Evolutionary conservation across 176 grass and related monocot species (phyloP), one percentile per base, ranked within the genome.

Genomic region (Elaeis guineensis): DNA sequence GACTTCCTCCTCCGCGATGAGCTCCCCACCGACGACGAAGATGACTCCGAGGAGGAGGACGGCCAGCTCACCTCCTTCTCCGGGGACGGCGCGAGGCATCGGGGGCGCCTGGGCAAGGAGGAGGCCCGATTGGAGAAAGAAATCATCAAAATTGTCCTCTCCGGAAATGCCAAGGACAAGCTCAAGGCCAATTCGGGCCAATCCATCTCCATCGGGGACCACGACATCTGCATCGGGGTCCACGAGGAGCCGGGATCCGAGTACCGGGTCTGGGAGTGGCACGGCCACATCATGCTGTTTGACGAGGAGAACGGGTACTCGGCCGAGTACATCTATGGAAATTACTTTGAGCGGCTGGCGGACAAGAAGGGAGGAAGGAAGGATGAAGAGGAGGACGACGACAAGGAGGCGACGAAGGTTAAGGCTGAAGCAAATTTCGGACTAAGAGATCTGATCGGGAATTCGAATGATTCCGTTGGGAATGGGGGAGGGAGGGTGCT

Each of bases 191-290:
- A 98, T 61, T 92, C 93, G 5, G 88, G 88, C 21, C 93, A 92
- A 54, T 92, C 87, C 21, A 84, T 92, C 3, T 77, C 88, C 48
- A 78, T 98, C 49, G 93, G 93, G 6, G 93, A 98, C 63, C 87
- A 98, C 79, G 78, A 85, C 56, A 65, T 98, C 6, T 98, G 93
- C 61, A 67, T 90, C 22, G 77, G 84, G 0, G 88, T 86, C 79
- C 84, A 98, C 48, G 93, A 91, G 62, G 93, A 98, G 17, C 7
- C 74, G 22, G 79, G 80, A 8, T 78, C 88, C 12, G 85, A 89
- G 64, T 98, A 98, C 71, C 81, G 94, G 17, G 79, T 98, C 6
- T 98, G 94, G 94, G 88, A 98, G 79, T 98, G 94, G 94, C 94
- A 98, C 35, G 94, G 94, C 49, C 88, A 98, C 60, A 75, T 98